Conservation (phyloP, 345 rosid genomes). For the Theobroma cacao region DNA sequence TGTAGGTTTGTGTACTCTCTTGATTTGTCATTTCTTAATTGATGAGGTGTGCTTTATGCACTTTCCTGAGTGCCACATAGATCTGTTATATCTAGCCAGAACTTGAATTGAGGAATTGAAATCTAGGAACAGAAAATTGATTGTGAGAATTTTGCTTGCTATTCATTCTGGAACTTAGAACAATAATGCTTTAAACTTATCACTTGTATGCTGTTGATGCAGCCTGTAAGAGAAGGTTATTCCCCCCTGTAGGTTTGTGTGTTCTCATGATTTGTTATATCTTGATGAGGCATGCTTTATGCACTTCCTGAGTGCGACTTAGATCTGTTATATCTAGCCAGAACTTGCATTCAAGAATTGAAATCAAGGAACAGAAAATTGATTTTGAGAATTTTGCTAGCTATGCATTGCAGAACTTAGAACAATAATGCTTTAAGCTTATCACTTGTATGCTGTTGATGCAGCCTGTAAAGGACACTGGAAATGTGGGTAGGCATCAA, state of each 20-base stretch:
- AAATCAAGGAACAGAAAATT: neutral
- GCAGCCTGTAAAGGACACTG: constrained; percentile 37
- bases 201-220: constrained; percentile 27
- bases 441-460: constrained; percentile 20
- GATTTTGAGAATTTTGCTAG: neutral
- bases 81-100: neutral
- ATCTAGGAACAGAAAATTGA: neutral
- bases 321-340: neutral
- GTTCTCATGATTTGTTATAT: neutral
- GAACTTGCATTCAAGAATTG: neutral
- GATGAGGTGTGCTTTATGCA: neutral
- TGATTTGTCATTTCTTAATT: neutral
- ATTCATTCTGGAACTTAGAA: neutral
- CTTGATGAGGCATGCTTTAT: neutral
- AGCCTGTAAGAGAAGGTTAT: constrained; percentile 29
- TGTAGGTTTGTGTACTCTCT: neutral
- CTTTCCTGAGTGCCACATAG: neutral
- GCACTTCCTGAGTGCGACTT: neutral
- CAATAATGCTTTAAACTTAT: constrained; percentile 6
- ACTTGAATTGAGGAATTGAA: neutral
- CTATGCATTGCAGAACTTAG: neutral
- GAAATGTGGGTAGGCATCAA: constrained; percentile 41
- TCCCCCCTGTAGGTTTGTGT: neutral
- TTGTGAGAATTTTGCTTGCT: neutral
- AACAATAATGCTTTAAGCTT: neutral